Conservation (phyloP, 164 flowering plant species). For the Sextonia rubra region DNA sequence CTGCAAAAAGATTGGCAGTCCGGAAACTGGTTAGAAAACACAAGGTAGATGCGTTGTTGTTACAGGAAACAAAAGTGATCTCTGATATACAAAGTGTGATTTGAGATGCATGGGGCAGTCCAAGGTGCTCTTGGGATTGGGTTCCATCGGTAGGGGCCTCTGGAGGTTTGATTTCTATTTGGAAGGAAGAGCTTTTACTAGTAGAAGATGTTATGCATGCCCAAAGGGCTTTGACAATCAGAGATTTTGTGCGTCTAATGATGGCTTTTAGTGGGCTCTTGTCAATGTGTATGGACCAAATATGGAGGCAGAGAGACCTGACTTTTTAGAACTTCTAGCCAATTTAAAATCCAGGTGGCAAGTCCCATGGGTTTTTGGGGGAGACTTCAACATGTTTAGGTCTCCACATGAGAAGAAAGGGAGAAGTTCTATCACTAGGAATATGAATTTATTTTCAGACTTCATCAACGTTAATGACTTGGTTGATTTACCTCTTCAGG, state of each 20-base stretch:
- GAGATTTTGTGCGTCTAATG: background rate
- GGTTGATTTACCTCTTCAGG: background rate
- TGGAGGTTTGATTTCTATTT: background rate
- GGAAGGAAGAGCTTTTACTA: too few relatives aligned
- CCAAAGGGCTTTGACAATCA: background rate
- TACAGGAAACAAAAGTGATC: background rate
- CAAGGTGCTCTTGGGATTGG: background rate
- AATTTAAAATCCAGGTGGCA: too few relatives aligned
- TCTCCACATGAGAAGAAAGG: background rate
- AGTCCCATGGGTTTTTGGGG: background rate
- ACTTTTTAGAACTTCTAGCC: background rate
- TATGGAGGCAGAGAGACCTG: background rate
- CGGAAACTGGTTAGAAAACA: background rate
- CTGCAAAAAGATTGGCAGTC: background rate
- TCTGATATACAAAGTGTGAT: background rate
- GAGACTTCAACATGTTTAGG: background rate
- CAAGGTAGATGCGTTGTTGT: background rate
- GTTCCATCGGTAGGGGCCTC: background rate
- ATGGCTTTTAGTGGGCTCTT: background rate
- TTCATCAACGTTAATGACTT: background rate
- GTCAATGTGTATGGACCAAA: background rate
- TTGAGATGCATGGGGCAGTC: background rate
- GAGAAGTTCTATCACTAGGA: background rate
- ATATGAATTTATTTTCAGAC: background rate
- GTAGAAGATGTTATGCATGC: background rate